Base-by-base conservation (phyloP, 2,329 filamentous ascomycete genomes). In the Penicillium sp. region DNA sequence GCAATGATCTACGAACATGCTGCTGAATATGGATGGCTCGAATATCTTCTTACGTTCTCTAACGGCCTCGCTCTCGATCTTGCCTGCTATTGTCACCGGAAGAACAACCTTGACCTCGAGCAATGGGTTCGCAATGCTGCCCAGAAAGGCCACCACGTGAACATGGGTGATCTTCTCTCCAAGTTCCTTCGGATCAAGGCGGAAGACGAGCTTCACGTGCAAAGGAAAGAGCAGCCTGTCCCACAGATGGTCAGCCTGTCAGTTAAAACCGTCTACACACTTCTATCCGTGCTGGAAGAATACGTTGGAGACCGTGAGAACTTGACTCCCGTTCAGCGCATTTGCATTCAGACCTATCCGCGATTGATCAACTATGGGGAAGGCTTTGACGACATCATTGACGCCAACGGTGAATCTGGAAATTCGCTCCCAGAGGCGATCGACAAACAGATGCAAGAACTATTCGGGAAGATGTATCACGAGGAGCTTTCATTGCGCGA, bases 401-500 rank as follows among this genome's bases (percentile, higher is more conserved):
- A 97, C 61, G 77, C 79, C 8, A 95, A 94, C 63, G 86, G 89
- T 39, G 80, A 83, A 58, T 81, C 85, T 18, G 84, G 88, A n/a
- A 95, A 97, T 61, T 78, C 81, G 1, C 78, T 98, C 1, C 85
- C 90, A 0, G 76, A 80, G 18, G 82, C 84, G 24, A 88, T 91
- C 46, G 90, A 95, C 57, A 82, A 80, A 55, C 88, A 89, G 66
- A 98, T 98, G 93, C 90, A 97, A 63, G 89, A 96, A 57, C 85
- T 95, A 54, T 98, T 96, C 68, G 96, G 95, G 70, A 88, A 88
- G 62, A 97, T 98, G 90, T 98, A 98, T 66, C 87, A 88, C 56
- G 86, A 88, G 56, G 89, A 96, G 57, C 83, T 90, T 18, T 85
- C 91, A 53, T 87, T 96, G 13, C 82, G 88, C 47, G 83, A 88